phyloP scores from a whole-genome alignment of 176 grass and related monocot genomes.

The Triticum dicoccoides region DNA sequence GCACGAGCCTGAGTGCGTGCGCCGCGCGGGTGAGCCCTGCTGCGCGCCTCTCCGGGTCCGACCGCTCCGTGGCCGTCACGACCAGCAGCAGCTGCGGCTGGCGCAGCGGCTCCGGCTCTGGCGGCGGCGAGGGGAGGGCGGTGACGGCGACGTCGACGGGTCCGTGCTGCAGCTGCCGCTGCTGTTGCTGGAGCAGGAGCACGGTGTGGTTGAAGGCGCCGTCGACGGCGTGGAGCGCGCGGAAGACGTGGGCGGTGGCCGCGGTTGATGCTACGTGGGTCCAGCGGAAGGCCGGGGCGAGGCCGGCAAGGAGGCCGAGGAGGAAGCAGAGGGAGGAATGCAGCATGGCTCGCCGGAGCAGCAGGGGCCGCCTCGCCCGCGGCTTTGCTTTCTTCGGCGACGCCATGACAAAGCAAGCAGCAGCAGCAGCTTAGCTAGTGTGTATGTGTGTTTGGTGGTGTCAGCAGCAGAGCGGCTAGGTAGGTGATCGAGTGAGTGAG shows the following conservation, averaged over 20 bases:
- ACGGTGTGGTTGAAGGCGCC: not conserved
- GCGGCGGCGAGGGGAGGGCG: too few relatives aligned
- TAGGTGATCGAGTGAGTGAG: not conserved
- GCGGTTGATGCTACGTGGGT: slow-evolving; percentile 8
- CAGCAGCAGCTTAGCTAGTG: too few relatives aligned
- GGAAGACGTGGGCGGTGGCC: slow-evolving; percentile 11
- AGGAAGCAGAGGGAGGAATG: slow-evolving; percentile 86
- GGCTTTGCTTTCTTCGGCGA: not conserved
- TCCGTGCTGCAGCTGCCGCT: not conserved
- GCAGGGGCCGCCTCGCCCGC: not conserved
- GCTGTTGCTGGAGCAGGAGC: not conserved
- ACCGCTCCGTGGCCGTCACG: slow-evolving; percentile 53
- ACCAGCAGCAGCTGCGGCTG: slow-evolving; percentile 42
- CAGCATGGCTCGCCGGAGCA: slow-evolving; percentile 49
- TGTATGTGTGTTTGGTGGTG: not conserved
- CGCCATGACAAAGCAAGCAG: not conserved
- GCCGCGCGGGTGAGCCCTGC: slow-evolving; percentile 64
- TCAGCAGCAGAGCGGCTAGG: not conserved
- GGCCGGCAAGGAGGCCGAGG: slow-evolving; percentile 55
- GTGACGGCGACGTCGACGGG: too few relatives aligned
- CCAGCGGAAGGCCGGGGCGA: slow-evolving; percentile 46
- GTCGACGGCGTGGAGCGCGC: slow-evolving; percentile 22
- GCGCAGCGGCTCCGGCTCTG: not conserved
- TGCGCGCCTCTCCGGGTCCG: slow-evolving; percentile 27
- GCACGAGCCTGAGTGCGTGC: slow-evolving; percentile 58